Conservation (phyloP, 2,329 filamentous ascomycete species). For the Cladobotryum mycophilum region DNA sequence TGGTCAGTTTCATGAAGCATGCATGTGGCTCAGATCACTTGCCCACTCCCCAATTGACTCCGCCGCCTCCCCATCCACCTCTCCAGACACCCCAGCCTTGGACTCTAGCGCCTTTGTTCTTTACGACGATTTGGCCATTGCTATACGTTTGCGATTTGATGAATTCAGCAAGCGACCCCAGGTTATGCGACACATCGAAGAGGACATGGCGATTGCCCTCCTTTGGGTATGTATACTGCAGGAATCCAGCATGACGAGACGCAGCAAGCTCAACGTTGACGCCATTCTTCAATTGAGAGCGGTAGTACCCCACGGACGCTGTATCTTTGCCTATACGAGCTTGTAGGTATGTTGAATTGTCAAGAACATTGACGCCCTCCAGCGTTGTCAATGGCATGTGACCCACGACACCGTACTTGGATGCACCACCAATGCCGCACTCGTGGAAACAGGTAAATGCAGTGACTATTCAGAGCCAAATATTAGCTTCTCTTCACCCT, state of each 20-base stretch:
- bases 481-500: neutral
- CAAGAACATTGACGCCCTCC: conserved; percentile 38
- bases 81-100: conserved; percentile 40
- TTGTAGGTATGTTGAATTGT: conserved; percentile 43
- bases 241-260: conserved; percentile 42
- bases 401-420: conserved; percentile 51
- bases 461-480: conserved; percentile 25
- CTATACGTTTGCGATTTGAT: conserved; percentile 35
- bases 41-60: conserved; percentile 9
- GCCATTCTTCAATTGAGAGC: conserved; percentile 42
- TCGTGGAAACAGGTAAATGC: conserved; percentile 50
- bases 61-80: conserved; percentile 8
- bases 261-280: conserved; percentile 44
- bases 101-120: conserved; percentile 33
- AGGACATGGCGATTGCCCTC: conserved; percentile 35
- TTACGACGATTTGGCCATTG: conserved; percentile 32
- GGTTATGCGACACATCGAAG: conserved; percentile 43
- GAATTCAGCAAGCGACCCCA: conserved; percentile 32
- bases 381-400: conserved; percentile 40
- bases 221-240: conserved; percentile 44
- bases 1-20: neutral
- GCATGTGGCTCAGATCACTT: neutral
- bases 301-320: conserved; percentile 49
- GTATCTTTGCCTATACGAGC: conserved; percentile 31
- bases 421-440: conserved; percentile 50